Conservation (phyloP, 331 rosid genomes). For the Pyracantha coccinea region DNA sequence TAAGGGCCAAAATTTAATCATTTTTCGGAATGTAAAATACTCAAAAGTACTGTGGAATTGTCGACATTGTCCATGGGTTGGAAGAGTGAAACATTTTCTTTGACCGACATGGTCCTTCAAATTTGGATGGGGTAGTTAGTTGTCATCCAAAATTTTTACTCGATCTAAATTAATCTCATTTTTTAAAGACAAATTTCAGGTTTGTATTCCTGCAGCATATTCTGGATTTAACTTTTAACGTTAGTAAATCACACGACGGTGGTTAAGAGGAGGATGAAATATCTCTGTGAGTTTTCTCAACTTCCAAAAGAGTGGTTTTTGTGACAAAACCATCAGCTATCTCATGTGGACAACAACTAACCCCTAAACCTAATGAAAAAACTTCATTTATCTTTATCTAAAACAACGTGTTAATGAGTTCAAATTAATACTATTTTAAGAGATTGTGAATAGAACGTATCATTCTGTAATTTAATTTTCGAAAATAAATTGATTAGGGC, state of each 20-base stretch:
- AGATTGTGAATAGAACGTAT: not conserved
- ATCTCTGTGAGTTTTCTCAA: too few relatives aligned
- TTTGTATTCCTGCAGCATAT: rapidly evolving
- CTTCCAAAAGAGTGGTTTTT: rapidly evolving
- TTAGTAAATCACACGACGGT: too few relatives aligned
- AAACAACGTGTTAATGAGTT: not conserved
- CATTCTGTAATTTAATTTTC: not conserved
- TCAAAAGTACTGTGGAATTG: not conserved
- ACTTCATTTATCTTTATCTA: not conserved
- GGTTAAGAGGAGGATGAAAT: too few relatives aligned
- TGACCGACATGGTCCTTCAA: not conserved
- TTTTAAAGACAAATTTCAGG: rapidly evolving
- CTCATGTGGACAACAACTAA: not conserved
- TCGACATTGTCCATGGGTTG: not conserved
- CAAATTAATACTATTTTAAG: too few relatives aligned
- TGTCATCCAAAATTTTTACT: not conserved
- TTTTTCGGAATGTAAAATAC: too few relatives aligned
- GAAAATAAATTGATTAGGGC: not conserved
- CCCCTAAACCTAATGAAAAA: not conserved
- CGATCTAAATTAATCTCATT: not conserved
- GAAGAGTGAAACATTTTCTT: not conserved
- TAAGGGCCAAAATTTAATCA: too few relatives aligned
- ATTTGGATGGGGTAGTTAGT: not conserved
- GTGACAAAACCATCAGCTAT: too few relatives aligned
- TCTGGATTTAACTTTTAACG: rapidly evolving